Evolutionary conservation across 169 alveolate genomes (phyloP), one percentile per base, ranked within the genome.

Genomic region (Miamiensis avidus): DNA sequence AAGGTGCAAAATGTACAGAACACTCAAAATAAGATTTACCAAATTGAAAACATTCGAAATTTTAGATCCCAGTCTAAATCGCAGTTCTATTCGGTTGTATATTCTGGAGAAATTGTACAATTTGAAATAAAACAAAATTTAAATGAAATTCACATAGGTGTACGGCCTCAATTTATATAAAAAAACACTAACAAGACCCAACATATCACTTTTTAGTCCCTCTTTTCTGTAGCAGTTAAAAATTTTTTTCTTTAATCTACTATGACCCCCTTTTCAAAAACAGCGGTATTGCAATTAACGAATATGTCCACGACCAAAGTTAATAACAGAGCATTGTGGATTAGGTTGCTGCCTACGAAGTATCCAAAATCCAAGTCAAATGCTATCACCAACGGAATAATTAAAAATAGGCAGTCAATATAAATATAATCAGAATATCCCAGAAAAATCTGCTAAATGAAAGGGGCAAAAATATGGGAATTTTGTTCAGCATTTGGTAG

Each of bases 21-120:
- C 64, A 1, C 33, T 77, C n/a, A 77, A 31, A 27, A 77, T 28
- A 25, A 77, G 0, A 25, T 77, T 77, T 0, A 77, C 64, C 29
- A 77, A 27, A 27, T 77, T n/a, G 1, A 77, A 33, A 25, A 77
- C 11, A 33, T 77, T 29, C 31, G 82, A 33, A 0, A 77, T 33
- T 77, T 69, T 77, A 0, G 34, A 28, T 30, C 82, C 64, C 33
- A 77, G n/a, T n/a, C 64, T 77, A 31, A 77, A 77, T 33, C 82
- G 31, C 34, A 33, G 33, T 33, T 77, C 82, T 29, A 77, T 77
- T 33, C 64, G 31, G n/a, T 69, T 30, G 1, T 33, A 77, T 77
- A 77, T 77, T 77, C 69, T 49, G 4, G 69, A 49, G 20, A 49
- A 49, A 49, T 49, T 49, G 20, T 49, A 49, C 69, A 49, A 11